Evolutionary conservation across 2,329 filamentous ascomycete species (phyloP).

Genomic region (Alternaria consortialis): DNA sequence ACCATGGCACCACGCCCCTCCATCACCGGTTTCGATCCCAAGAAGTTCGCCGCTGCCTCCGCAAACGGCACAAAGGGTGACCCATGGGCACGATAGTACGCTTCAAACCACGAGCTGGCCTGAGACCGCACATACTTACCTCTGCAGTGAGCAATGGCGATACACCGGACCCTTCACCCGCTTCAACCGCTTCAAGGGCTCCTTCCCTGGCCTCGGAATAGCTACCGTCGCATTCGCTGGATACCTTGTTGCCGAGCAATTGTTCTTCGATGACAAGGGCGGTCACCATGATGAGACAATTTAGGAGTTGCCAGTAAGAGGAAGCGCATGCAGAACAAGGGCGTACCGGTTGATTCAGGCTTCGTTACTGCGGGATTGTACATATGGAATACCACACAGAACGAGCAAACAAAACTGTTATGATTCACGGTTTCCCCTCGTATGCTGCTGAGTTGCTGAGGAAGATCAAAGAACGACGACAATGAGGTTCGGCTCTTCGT

Average conservation of each 20-base stretch:
- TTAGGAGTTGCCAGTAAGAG: slow-evolving; percentile 1
- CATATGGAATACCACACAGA: slow-evolving; percentile 46
- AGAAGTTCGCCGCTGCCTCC: slow-evolving; percentile 77
- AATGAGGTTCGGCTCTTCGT: not conserved
- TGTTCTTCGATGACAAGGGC: slow-evolving; percentile 76
- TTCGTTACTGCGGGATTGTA: slow-evolving; percentile 43
- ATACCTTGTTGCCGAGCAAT: slow-evolving; percentile 89
- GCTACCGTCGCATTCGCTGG: slow-evolving; percentile 88
- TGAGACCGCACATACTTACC: slow-evolving; percentile 26
- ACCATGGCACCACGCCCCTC: slow-evolving; percentile 68
- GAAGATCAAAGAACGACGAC: not conserved
- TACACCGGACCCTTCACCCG: slow-evolving; percentile 89
- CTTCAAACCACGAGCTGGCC: not conserved
- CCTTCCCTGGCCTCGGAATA: slow-evolving; percentile 91
- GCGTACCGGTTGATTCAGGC: slow-evolving; percentile 44
- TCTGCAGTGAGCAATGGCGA: slow-evolving; percentile 86
- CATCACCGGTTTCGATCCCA: slow-evolving; percentile 92
- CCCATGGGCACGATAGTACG: slow-evolving; percentile 71
- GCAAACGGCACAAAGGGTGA: slow-evolving; percentile 66
- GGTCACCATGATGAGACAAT: slow-evolving; percentile 34
- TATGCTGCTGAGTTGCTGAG: not conserved
- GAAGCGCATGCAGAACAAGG: slow-evolving; percentile 22
- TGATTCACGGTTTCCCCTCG: not conserved
- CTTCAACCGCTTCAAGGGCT: slow-evolving; percentile 85
- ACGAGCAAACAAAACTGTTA: slow-evolving; percentile 10